Evolutionary conservation across 768 basidiomycete species (phyloP).

Genomic region (Boletus patriciae): DNA sequence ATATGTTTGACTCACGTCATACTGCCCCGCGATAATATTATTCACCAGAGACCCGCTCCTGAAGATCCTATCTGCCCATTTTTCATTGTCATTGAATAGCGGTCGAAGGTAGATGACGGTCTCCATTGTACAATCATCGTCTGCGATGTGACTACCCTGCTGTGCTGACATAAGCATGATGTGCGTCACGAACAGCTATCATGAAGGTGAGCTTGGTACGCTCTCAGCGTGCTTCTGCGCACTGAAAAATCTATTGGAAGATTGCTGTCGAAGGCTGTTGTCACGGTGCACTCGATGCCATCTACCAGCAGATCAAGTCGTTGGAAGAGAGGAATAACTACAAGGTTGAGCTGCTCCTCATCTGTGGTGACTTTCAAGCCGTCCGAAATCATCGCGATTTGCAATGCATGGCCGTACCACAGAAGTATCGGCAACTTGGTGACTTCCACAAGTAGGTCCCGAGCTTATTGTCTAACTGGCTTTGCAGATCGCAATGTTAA

Average conservation of each 20-base stretch:
- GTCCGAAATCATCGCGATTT: constrained; percentile 83
- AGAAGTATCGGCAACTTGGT: constrained; percentile 82
- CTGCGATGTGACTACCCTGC: no score
- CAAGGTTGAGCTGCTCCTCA: constrained; percentile 80
- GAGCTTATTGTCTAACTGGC: not conserved
- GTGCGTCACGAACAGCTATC: not conserved
- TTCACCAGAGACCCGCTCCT: no score
- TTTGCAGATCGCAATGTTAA: not conserved
- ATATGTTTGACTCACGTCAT: no score
- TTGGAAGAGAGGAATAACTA: constrained; percentile 63
- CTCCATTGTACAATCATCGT: not conserved
- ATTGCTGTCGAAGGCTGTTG: constrained; percentile 94
- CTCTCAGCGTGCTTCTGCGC: not conserved
- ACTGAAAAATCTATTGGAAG: constrained; percentile 37
- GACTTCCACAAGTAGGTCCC: constrained; percentile 71
- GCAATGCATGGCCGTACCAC: constrained; percentile 86
- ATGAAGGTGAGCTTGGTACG: constrained; percentile 25
- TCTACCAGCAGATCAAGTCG: constrained; percentile 67
- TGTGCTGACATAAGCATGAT: constrained; percentile 1
- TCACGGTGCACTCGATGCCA: constrained; percentile 88
- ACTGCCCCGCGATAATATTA: no score
- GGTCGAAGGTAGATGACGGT: not conserved
- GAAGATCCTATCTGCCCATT: no score
- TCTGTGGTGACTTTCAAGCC: constrained; percentile 97
- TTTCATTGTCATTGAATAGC: not conserved